A percentile compares a stretch with the other conserved stretches of the same genome.
These are phyloP conservation scores for Taphrina deformans DNA, from an alignment of 1,139 yeast species.

Conservation along the genomic window DNA sequence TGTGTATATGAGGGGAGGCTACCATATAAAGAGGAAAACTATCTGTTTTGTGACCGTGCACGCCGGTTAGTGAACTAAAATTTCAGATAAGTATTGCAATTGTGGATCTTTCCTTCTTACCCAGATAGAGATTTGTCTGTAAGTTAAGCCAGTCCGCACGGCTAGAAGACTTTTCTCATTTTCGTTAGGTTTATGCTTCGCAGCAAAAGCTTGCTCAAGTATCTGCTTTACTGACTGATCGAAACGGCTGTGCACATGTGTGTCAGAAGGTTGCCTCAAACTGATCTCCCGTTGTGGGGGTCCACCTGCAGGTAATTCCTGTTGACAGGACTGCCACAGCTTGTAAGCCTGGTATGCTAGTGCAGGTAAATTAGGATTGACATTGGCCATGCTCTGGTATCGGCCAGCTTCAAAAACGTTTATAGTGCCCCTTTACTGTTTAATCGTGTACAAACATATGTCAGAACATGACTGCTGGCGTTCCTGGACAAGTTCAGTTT, in stretches of 20 bases:
- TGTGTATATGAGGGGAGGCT: too few species aligned
- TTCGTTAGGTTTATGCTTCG: not conserved
- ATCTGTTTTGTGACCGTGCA: not conserved
- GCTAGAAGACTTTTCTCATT: slow-evolving; percentile 4
- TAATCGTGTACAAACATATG: too few species aligned
- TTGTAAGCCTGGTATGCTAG: not conserved
- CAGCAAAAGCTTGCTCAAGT: slow-evolving; percentile 8
- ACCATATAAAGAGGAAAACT: too few species aligned
- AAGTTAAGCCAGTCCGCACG: not conserved
- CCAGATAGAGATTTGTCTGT: slow-evolving; percentile 1
- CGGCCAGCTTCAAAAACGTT: too few species aligned
- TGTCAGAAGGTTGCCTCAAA: not conserved
- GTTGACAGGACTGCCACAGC: not conserved
- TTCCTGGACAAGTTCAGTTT: too few species aligned
- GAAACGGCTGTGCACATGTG: not conserved
- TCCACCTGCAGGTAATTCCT: too few species aligned
- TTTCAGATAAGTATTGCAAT: not conserved
- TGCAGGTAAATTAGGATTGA: not conserved
- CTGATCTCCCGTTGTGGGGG: not conserved
- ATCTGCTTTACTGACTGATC: not conserved
- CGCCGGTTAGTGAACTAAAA: slow-evolving; percentile 3
- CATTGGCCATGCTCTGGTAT: not conserved
- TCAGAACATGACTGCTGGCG: too few species aligned
- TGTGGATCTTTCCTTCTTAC: not conserved
- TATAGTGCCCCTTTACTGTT: too few species aligned